Base-by-base conservation (phyloP, 1,139 yeast genomes). In the Pichia sp. region DNA sequence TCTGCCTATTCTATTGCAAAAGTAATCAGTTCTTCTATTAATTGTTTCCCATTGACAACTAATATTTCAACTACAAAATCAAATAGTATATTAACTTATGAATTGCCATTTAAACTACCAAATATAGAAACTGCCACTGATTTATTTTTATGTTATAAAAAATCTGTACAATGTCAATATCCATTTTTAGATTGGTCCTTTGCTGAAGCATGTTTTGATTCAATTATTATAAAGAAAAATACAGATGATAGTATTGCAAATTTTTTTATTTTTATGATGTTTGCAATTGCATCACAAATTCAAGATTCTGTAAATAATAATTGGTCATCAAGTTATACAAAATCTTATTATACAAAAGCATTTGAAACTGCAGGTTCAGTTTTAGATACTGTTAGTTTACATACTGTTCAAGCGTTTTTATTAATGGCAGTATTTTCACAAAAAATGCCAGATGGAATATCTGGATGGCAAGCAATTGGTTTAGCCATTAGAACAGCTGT, bases 201-300 rank as follows among this genome's bases (percentile, higher is more conserved):
- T 47, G 49, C 53, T 43, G 62, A 64, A 39, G 43, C 47, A 26
- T 45, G 49, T 38, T 65, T 51, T 38, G 46, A 50, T 3, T 32
- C 40, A 14, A 57, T 57, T 0, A 42, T 62, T 20, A 40, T 47
- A 2, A 28, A 51, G 3, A 52, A 53, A 19, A 55, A 51, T 3
- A 48, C 50, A 16, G 49, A 50, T n/a, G 54, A 67, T 16, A n/a
- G n/a, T n/a, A 18, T 35, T 18, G 34, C 49, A 4, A 37, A 32
- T 18, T 74, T 64, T 50, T 74, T 74, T 48, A 59, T 73, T 37
- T 69, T 72, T 47, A 68, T 74, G 60, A 64, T 74, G 1, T 73
- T 74, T 56, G 78, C 79, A 7, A 66, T 75, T 29, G 74, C 76
- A 0, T 65, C 75, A 1, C 72, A 76, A 26, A 67, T 70, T 11